phyloP scores from a whole-genome alignment of 2,329 filamentous ascomycete genomes.

The Drechslerella coelobrocha region DNA sequence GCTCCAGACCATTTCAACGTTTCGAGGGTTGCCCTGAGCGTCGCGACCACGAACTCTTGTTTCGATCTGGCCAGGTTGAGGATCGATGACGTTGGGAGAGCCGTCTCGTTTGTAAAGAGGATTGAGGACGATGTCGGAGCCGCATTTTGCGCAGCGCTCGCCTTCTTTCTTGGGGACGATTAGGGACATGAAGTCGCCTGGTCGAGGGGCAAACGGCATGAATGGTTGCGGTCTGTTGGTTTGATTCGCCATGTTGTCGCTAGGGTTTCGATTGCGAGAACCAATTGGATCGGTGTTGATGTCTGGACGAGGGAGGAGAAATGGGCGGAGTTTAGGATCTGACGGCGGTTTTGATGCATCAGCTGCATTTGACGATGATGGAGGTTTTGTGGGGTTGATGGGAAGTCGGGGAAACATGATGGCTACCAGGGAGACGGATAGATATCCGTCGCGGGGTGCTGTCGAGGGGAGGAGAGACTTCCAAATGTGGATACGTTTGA shows the following conservation, averaged over 20 bases:
- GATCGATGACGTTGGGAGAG: conserved; percentile 8
- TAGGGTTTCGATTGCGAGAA: not conserved
- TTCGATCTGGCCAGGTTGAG: conserved; percentile 13
- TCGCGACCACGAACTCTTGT: not conserved
- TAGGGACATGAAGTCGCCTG: conserved; percentile 16
- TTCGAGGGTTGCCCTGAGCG: conserved; percentile 13
- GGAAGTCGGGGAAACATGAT: not conserved
- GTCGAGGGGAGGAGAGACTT: too few relatives aligned
- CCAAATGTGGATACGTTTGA: too few relatives aligned
- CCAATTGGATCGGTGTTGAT: not conserved
- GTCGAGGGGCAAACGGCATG: conserved; percentile 33
- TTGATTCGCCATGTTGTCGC: not conserved
- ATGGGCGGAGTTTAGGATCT: not conserved
- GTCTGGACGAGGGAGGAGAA: not conserved
- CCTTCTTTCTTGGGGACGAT: conserved; percentile 10
- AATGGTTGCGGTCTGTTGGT: conserved; percentile 4
- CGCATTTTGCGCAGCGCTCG: conserved; percentile 28
- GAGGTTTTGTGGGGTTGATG: not conserved
- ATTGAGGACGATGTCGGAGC: conserved; percentile 32
- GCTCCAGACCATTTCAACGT: conserved; percentile 29
- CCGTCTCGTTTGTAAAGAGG: conserved; percentile 13
- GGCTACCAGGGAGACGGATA: not conserved
- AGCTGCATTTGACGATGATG: not conserved
- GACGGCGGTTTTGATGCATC: not conserved
- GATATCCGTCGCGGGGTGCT: not conserved